These are phyloP conservation scores for Rhynchospora tenuis DNA, from an alignment of 176 grass and related monocot genomes.

Conservation along the genomic window DNA sequence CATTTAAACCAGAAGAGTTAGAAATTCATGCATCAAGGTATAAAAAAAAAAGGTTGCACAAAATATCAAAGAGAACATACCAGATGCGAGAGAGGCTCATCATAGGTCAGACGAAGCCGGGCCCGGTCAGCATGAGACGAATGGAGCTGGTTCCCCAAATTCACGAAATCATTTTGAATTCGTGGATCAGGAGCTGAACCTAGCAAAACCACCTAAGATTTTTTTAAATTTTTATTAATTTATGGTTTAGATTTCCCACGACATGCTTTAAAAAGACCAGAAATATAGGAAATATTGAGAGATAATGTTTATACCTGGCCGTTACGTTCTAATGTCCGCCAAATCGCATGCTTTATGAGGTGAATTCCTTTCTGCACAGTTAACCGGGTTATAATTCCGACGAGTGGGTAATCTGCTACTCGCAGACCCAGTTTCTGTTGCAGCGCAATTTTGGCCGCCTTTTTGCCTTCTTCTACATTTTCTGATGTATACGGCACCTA, in stretches of 20 bases:
- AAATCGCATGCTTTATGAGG: constrained; percentile 91
- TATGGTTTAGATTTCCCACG: background rate
- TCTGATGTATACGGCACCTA: constrained; percentile 77
- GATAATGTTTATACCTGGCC: constrained; percentile 56
- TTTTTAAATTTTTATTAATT: background rate
- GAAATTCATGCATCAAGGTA: background rate
- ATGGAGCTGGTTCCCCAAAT: constrained; percentile 67
- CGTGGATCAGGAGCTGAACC: constrained; percentile 88
- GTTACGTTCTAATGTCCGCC: constrained; percentile 56
- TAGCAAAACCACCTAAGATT: constrained; percentile 72
- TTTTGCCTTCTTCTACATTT: constrained; percentile 86
- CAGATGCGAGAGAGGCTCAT: constrained; percentile 88
- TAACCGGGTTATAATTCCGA: constrained; percentile 82
- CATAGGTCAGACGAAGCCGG: constrained; percentile 80
- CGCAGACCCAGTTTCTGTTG: constrained; percentile 73
- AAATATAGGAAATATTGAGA: background rate
- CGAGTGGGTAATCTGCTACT: constrained; percentile 58
- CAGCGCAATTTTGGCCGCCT: constrained; percentile 74
- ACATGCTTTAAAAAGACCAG: background rate
- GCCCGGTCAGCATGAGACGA: constrained; percentile 52
- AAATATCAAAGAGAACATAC: constrained; percentile 34
- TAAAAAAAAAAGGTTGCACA: constrained; percentile 8
- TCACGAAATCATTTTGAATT: constrained; percentile 74
- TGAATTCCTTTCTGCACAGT: constrained; percentile 98
- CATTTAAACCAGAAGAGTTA: constrained; percentile 16